Percentiles rank a stretch among this genome's conserved stretches.
These are phyloP conservation scores for Amoebophrya sp. DNA, from an alignment of 169 alveolate species.

Conservation along the genomic window DNA sequence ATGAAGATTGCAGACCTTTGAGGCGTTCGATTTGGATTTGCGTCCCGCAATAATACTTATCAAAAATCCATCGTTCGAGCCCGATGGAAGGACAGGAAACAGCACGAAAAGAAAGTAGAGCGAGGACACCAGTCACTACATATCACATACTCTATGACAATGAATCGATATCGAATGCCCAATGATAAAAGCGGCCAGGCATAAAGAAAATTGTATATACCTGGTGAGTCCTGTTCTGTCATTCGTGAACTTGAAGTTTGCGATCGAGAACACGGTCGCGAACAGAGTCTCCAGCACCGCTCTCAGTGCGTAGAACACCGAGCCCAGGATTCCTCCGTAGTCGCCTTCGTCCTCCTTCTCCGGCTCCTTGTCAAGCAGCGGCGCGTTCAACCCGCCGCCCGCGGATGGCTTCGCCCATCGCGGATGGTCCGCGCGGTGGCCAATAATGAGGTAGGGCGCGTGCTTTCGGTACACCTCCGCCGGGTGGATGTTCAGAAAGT, in stretches of 20 bases:
- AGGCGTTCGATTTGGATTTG: too few relatives aligned
- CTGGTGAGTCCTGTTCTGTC: slow-evolving; percentile 36
- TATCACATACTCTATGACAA: too few relatives aligned
- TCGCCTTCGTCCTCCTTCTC: background rate
- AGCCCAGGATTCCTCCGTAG: background rate
- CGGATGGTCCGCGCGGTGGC: background rate
- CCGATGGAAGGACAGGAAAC: too few relatives aligned
- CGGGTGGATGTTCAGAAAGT: slow-evolving; percentile 12
- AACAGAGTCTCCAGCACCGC: slow-evolving; percentile 23
- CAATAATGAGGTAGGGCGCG: background rate
- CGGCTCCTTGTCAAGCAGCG: background rate
- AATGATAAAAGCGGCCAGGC: too few relatives aligned
- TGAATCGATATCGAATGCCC: too few relatives aligned
- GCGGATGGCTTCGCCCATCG: background rate
- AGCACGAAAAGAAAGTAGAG: too few relatives aligned
- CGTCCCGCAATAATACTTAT: too few relatives aligned
- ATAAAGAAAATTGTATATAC: background rate
- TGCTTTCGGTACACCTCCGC: background rate
- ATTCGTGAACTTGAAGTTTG: slow-evolving; percentile 24
- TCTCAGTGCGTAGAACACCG: background rate
- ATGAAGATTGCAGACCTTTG: slow-evolving; percentile 35
- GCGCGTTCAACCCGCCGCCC: background rate
- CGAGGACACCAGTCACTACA: too few relatives aligned
- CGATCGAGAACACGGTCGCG: slow-evolving; percentile 24
- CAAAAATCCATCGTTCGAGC: too few relatives aligned